phyloP scores from a whole-genome alignment of 495 filamentous ascomycete species.

The Annulohypoxylon moriforme region DNA sequence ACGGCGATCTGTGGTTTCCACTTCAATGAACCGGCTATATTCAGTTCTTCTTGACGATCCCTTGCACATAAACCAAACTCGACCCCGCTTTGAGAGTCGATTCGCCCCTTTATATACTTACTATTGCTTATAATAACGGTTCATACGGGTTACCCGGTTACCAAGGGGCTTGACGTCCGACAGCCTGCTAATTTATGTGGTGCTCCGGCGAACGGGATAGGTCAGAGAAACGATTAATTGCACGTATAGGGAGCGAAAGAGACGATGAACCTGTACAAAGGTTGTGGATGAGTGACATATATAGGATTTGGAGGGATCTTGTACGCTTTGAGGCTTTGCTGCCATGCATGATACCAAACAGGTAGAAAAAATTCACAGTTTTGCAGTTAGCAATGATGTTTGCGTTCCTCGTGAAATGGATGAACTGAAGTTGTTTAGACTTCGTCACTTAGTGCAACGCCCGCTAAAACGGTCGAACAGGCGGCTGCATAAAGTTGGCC shows the following conservation, averaged over 20 bases:
- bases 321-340: constrained; percentile 28
- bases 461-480: neutral
- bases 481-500: neutral
- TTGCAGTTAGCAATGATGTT: constrained; percentile 13
- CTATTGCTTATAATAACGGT: constrained; percentile 48
- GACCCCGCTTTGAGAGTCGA: constrained; percentile 22
- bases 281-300: constrained; percentile 41
- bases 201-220: constrained; percentile 32
- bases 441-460: neutral
- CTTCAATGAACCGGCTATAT: constrained; percentile 43
- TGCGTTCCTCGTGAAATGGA: neutral
- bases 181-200: constrained; percentile 23
- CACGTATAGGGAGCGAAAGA: constrained; percentile 37
- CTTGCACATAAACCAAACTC: constrained; percentile 43
- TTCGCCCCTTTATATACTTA: constrained; percentile 33
- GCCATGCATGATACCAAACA: constrained; percentile 40
- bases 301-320: constrained; percentile 37
- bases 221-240: constrained; percentile 40
- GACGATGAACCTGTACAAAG: constrained; percentile 21
- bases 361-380: constrained; percentile 37
- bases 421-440: neutral
- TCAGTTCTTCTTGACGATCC: constrained; percentile 44
- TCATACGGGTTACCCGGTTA: constrained; percentile 34
- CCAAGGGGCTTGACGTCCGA: constrained; percentile 42
- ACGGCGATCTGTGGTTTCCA: constrained; percentile 41